Conservation (phyloP, 495 filamentous ascomycete genomes). For the Terfezia claveryi region DNA sequence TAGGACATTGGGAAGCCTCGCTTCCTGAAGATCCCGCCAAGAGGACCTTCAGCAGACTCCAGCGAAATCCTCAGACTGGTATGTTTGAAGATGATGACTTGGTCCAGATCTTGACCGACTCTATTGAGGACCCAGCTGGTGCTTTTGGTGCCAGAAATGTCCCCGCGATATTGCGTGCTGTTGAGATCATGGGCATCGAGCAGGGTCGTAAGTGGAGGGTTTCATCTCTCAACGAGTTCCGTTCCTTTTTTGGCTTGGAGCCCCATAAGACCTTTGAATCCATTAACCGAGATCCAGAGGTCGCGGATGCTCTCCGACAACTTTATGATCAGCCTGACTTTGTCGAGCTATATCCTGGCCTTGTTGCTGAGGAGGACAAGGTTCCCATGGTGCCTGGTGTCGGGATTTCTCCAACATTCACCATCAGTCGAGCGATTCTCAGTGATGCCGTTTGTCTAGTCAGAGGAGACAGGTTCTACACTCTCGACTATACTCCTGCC, state of each 20-base stretch:
- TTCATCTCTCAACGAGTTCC: constrained; percentile 70
- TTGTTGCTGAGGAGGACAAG: constrained; percentile 67
- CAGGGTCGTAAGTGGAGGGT: constrained; percentile 67
- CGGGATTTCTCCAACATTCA: constrained; percentile 62
- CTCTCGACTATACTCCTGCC: constrained; percentile 34
- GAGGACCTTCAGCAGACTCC: constrained; percentile 40
- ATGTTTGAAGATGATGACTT: constrained; percentile 44
- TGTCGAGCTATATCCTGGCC: constrained; percentile 62
- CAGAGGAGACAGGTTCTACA: constrained; percentile 72
- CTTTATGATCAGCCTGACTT: constrained; percentile 62
- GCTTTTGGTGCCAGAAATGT: constrained; percentile 55
- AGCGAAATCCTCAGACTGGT: constrained; percentile 32
- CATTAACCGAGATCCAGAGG: constrained; percentile 59
- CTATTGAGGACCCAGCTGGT: constrained; percentile 41
- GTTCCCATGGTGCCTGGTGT: constrained; percentile 50
- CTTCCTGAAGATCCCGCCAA: constrained; percentile 40
- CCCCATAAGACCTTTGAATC: constrained; percentile 60
- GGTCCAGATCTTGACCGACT: constrained; percentile 40
- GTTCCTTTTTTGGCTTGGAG: constrained; percentile 54
- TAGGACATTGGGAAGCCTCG: constrained; percentile 34
- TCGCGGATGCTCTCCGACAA: constrained; percentile 45
- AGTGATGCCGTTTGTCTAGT: constrained; percentile 75
- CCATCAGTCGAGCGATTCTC: constrained; percentile 59
- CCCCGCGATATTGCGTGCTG: constrained; percentile 43
- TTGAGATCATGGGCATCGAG: constrained; percentile 72